Evolutionary conservation across 2,329 filamentous ascomycete genomes (phyloP).

Genomic region (Elsinoe necatrix): DNA sequence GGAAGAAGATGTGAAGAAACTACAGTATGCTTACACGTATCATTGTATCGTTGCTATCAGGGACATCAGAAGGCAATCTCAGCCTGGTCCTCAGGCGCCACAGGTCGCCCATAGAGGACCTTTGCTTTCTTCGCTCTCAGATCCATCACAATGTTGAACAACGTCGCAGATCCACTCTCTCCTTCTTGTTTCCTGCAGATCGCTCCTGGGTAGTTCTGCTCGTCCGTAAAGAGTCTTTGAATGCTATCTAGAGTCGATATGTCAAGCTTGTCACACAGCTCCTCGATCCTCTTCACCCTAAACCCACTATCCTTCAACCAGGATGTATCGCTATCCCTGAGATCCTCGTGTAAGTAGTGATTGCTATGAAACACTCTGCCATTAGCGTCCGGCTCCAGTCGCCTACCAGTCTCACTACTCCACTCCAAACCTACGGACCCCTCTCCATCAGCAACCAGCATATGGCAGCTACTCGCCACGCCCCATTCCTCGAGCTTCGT

Average conservation of each 20-base stretch:
- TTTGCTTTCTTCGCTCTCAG: slow-evolving; percentile 24
- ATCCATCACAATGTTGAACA: slow-evolving; percentile 35
- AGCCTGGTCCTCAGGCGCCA: slow-evolving; percentile 24
- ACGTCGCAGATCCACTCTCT: slow-evolving; percentile 23
- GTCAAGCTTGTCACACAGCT: slow-evolving; percentile 22
- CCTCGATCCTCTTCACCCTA: slow-evolving; percentile 32
- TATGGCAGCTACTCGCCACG: slow-evolving; percentile 47
- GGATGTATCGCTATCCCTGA: slow-evolving; percentile 30
- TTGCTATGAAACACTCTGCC: slow-evolving; percentile 38
- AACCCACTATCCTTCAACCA: slow-evolving; percentile 36
- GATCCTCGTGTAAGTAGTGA: slow-evolving; percentile 35
- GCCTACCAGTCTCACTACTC: slow-evolving; percentile 28
- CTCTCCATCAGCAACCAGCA: slow-evolving; percentile 43
- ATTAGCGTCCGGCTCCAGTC: slow-evolving; percentile 27
- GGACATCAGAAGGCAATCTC: slow-evolving; percentile 20
- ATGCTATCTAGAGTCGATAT: slow-evolving; percentile 27
- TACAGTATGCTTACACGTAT: neutral
- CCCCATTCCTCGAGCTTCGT: slow-evolving; percentile 37
- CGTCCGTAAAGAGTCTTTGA: slow-evolving; percentile 34
- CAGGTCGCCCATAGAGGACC: slow-evolving; percentile 29
- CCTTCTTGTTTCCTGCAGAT: slow-evolving; percentile 29
- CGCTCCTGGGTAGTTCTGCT: slow-evolving; percentile 31
- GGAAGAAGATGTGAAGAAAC: neutral
- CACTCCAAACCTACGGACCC: slow-evolving; percentile 46
- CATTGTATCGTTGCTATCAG: neutral